These are phyloP conservation scores for Trichosporon faecale DNA, from an alignment of 1,284 basidiomycete species.

Conservation along the genomic window DNA sequence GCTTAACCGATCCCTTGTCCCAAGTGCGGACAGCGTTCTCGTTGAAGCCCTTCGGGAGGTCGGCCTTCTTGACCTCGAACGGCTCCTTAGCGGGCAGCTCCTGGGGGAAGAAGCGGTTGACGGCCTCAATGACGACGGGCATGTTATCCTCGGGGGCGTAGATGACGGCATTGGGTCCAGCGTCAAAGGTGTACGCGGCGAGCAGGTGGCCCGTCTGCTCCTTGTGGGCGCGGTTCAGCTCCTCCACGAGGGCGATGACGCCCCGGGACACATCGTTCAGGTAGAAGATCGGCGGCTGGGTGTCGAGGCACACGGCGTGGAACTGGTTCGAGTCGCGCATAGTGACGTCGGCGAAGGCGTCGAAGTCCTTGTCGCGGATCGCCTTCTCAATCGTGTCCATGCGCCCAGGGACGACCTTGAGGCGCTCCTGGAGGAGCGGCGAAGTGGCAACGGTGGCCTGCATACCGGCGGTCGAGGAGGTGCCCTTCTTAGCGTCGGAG, in stretches of 20 bases:
- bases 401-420: conserved; percentile 81
- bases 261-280: conserved; percentile 92
- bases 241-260: conserved; percentile 82
- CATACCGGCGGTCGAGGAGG: conserved; percentile 93
- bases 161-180: conserved; percentile 97
- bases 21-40: conserved; percentile 66
- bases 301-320: conserved; percentile 96
- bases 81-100: conserved; percentile 69
- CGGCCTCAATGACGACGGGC: conserved; percentile 68
- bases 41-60: conserved; percentile 70
- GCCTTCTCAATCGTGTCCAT: conserved; percentile 80
- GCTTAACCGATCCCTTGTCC: conserved; percentile 72
- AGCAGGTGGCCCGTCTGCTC: conserved; percentile 64
- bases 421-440: conserved; percentile 80
- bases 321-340: conserved; percentile 99
- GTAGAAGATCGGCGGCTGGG: conserved; percentile 96
- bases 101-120: conserved; percentile 81
- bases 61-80: conserved; percentile 54
- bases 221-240: conserved; percentile 83
- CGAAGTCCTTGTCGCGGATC: conserved; percentile 78
- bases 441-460: conserved; percentile 94
- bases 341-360: conserved; percentile 82
- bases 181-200: conserved; percentile 97
- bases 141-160: conserved; percentile 79
- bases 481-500: conserved; percentile 94